These are phyloP conservation scores for Elymus sibiricus DNA, from an alignment of 176 grass and related monocot species.

Conservation along the genomic window DNA sequence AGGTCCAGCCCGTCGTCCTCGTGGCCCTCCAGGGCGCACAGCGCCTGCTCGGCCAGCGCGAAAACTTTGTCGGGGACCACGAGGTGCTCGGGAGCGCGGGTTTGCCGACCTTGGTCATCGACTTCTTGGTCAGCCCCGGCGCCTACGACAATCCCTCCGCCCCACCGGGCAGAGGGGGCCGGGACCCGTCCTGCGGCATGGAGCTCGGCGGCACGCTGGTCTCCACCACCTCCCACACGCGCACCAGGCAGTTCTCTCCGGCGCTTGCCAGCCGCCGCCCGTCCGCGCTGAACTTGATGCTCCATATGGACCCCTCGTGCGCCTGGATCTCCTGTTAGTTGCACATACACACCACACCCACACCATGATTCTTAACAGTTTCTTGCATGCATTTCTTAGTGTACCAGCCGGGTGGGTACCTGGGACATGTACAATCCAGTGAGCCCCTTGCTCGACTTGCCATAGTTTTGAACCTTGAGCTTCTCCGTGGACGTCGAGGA, in stretches of 20 bases:
- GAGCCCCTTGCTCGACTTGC: conserved; percentile 88
- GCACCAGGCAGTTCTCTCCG: conserved; percentile 76
- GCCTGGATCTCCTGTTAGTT: conserved; percentile 52
- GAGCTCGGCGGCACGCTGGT: conserved; percentile 40
- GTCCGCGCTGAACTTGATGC: conserved; percentile 80
- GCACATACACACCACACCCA: background rate
- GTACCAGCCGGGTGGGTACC: background rate
- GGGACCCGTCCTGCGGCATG: conserved; percentile 18
- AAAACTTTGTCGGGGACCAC: conserved; percentile 77
- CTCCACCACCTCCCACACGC: conserved; percentile 76
- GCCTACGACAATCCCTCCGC: background rate
- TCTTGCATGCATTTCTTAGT: no score
- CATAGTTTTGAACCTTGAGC: conserved; percentile 77
- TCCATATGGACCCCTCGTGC: conserved; percentile 92
- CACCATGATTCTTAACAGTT: no score
- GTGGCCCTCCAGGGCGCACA: conserved; percentile 84
- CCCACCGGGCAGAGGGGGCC: background rate
- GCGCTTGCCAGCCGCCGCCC: conserved; percentile 70
- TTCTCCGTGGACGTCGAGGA: conserved; percentile 36
- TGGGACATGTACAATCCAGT: conserved; percentile 88
- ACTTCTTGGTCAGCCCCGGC: conserved; percentile 42
- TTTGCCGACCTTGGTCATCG: conserved; percentile 42
- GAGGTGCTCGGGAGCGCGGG: conserved; percentile 61
- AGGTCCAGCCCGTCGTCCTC: conserved; percentile 84
- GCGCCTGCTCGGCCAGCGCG: conserved; percentile 69